These are phyloP conservation scores for Neophaeococcomyces aloes DNA, from an alignment of 2,329 filamentous ascomycete species.

Conservation along the genomic window DNA sequence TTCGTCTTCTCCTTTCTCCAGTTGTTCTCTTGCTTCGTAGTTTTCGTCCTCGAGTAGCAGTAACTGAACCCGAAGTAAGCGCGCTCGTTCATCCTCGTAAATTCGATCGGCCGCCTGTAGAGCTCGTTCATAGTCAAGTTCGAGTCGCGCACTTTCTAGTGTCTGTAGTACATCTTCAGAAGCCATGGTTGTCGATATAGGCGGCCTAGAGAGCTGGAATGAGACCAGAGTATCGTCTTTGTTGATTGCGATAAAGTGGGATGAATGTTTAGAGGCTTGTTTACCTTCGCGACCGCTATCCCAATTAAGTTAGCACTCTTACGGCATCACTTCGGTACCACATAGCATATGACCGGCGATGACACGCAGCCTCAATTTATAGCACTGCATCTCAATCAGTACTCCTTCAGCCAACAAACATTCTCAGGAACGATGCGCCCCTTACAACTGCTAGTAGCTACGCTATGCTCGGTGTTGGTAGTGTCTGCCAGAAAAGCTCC, in stretches of 20 bases:
- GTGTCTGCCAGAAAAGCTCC: slow-evolving; percentile 50
- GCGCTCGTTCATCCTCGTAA: slow-evolving; percentile 62
- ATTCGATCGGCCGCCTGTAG: slow-evolving; percentile 57
- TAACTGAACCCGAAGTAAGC: slow-evolving; percentile 58
- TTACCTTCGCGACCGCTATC: too few species aligned
- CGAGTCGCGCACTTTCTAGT: slow-evolving; percentile 46
- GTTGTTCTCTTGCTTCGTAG: slow-evolving; percentile 53
- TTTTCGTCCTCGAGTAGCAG: slow-evolving; percentile 68
- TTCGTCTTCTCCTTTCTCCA: slow-evolving; percentile 47
- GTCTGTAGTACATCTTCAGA: slow-evolving; percentile 19
- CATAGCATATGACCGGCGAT: not conserved
- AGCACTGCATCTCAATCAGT: slow-evolving; percentile 1
- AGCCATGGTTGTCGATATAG: slow-evolving; percentile 13
- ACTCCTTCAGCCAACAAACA: slow-evolving; percentile 1
- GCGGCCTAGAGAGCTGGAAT: too few species aligned
- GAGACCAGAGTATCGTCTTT: too few species aligned
- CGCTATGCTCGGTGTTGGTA: slow-evolving; percentile 50
- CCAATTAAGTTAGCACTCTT: too few species aligned
- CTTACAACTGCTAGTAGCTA: slow-evolving; percentile 51
- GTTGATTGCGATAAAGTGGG: too few species aligned
- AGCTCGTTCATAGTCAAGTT: slow-evolving; percentile 58
- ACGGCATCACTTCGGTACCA: too few species aligned
- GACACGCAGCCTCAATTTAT: slow-evolving; percentile 10
- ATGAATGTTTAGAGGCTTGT: too few species aligned
- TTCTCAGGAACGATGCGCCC: slow-evolving; percentile 55